Evolutionary conservation across 805 yeast species (phyloP), one percentile per base, ranked within the genome.

Genomic region (Candida takata): DNA sequence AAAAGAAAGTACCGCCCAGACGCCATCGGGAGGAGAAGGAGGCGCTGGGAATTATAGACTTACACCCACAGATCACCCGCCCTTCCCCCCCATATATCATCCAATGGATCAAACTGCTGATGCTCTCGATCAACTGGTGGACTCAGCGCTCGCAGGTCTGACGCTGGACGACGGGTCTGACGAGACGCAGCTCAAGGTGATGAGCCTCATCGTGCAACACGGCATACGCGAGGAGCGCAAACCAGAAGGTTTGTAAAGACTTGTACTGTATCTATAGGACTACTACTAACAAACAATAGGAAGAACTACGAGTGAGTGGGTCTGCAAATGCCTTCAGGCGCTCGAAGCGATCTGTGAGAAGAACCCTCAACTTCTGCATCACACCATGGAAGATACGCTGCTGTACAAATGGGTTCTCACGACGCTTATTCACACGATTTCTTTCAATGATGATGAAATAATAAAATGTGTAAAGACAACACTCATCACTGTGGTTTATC

Each of bases 391-490:
- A 4, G 38, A 38, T 2, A 21, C 27, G 0, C 30, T 34, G 6
- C 32, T 43, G 1, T 53, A 44, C 36, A 39, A 44, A 29, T 45
- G 51, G 50, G 40, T 53, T 11, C 39, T 53, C 12, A 40, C 38
- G 12, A 35, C 50, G 5, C 20, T 53, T 31, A 37, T 50, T 2
- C 44, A 47, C 3, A 30, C 46, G 6, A 34, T 51, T 8, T 31
- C 48, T 3, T 29, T 33, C 3, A 33, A 35, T 13, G 44, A 48
- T 12, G 43, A 47, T 4, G 15, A 14, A 2, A 18, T 53, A 1
- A 29, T 43, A 4, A 37, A 36, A 13, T 36, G 47, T 3, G 49
- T 51, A 9, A 53, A 46, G 27, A 33, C 36, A 13, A 40, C 51
- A 1, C 29, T 51, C 24, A 43, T 49, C 18, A 47, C 57, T 1